A percentile compares a stretch with the other conserved stretches of the same genome.
phyloP scores from a whole-genome alignment of 2,329 filamentous ascomycete species.

The Botryotinia globosa region DNA sequence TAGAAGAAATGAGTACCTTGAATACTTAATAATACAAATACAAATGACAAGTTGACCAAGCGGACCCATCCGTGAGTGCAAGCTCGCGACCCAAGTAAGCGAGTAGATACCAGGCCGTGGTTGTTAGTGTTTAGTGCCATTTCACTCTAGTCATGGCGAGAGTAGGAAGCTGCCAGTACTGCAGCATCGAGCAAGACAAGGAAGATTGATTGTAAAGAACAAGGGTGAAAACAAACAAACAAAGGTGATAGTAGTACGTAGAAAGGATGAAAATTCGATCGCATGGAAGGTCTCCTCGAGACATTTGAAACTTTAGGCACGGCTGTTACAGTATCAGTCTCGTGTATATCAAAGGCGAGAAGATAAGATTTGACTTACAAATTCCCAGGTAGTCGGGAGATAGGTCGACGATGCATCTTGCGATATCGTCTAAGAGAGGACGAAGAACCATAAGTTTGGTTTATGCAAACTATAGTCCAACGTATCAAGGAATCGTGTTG shows the following conservation, averaged over 20 bases:
- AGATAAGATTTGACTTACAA: background rate
- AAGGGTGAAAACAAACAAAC: background rate
- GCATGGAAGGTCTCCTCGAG: background rate
- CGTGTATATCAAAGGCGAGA: background rate
- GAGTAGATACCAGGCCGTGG: background rate
- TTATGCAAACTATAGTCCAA: background rate
- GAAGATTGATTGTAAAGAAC: slow-evolving; percentile 3
- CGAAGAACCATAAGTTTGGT: background rate
- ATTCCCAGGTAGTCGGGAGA: background rate
- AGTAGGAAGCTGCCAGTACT: background rate
- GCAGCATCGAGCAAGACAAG: background rate
- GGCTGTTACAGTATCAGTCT: background rate
- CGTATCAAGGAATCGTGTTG: background rate
- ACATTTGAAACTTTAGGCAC: background rate
- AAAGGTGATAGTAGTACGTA: background rate
- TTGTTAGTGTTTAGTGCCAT: background rate
- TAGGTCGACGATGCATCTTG: background rate
- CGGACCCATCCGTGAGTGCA: background rate
- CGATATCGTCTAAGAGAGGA: background rate
- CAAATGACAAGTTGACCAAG: background rate
- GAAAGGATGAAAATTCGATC: background rate
- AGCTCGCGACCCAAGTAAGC: background rate
- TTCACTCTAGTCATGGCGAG: background rate
- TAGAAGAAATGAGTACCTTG: background rate
- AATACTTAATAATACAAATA: slow-evolving; percentile 7